A percentile compares a stretch with the other conserved stretches of the same genome.
Evolutionary conservation across 306 rosid genomes (phyloP).

Genomic region (Cicer judaicum): DNA sequence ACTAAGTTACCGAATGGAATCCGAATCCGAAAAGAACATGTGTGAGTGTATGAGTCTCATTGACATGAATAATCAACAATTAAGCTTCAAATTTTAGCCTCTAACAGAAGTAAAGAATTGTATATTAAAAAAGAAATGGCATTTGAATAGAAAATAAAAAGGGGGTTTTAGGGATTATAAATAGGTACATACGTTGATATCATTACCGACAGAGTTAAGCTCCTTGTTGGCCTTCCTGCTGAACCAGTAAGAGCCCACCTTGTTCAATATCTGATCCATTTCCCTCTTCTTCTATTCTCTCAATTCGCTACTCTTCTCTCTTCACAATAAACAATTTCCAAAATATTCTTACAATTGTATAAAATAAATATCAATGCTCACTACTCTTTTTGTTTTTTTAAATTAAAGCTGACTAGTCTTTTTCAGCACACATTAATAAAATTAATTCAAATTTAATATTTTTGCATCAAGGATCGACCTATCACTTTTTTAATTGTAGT

Average conservation of each 20-base stretch:
- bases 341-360: neutral
- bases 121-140: constrained; percentile 20
- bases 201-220: constrained; percentile 76
- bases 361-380: no score
- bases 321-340: neutral
- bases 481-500: no score
- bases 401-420: no score
- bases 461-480: no score
- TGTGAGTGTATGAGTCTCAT: neutral
- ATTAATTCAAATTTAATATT: no score
- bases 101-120: constrained; percentile 10
- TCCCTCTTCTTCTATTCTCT: neutral
- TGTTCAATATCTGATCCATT: constrained; percentile 87
- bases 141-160: neutral
- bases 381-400: no score
- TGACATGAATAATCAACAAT: constrained; percentile 2
- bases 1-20: neutral
- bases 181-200: constrained; percentile 58
- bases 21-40: constrained; percentile 13
- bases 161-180: constrained; percentile 17
- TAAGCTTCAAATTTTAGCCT: neutral
- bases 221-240: constrained; percentile 73
- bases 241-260: constrained; percentile 94
- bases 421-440: no score
- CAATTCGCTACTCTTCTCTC: neutral